Evolutionary conservation across 495 filamentous ascomycete species (phyloP), one percentile per base, ranked within the genome.

Genomic region (Xylaria castorea): DNA sequence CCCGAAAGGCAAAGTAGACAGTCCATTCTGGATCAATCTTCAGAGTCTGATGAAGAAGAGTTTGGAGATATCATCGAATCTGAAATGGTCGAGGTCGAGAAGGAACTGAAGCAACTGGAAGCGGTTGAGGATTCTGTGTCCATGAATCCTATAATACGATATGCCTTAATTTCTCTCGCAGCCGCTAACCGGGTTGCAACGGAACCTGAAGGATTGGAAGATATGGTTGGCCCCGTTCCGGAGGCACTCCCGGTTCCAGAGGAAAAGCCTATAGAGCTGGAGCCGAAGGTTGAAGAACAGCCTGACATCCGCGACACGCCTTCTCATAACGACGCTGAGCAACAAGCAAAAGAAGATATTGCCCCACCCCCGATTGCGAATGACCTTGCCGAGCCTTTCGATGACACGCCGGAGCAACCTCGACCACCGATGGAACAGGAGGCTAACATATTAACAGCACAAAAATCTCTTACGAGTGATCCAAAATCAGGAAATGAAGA

Each of bases 1-100:
- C 81, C 83, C 6, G 66, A 73, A 48, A 81, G 76, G 44, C 78
- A 81, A 71, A 53, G 65, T 5, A 70, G 72, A 9, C 32, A 74
- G 5, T 68, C 78, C 44, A 75, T 78, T n/a, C 60, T 76, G 0
- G 81, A 83, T 20, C 76, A 82, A 51, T 76, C 76, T 44, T 83
- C 83, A 4, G 85, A 86, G 51, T 87, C 85, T n/a, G 86, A 83
- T 20, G 85, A 87, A 32, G 85, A 88, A 58, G 86, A 87, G 40
- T 81, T 88, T 63, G 85, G 85, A 34, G 83, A 84, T 27, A 85
- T 85, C 42, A 86, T 89, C 53, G 81, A 85, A 61, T 72, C 79
- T 3, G 76, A 85, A 68, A 86, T 87, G 66, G 73, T 75, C 9
- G 82, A 86, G 61, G 71, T 79, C 1, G 81, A 87, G 40, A 73